Conservation (phyloP, 2,329 filamentous ascomycete species). For the Monosporascus sp. region DNA sequence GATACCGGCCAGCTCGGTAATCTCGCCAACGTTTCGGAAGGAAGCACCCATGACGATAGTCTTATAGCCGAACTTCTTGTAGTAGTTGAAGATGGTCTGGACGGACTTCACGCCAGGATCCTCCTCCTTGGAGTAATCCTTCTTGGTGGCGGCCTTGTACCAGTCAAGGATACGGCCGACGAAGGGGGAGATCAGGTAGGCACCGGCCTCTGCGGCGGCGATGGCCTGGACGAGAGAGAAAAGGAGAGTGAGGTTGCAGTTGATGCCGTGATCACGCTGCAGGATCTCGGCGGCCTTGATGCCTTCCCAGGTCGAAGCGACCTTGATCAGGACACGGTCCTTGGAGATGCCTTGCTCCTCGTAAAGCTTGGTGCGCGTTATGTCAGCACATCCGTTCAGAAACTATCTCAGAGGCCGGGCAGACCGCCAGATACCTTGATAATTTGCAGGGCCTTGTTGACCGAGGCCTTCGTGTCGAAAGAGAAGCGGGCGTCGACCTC, state of each 20-base stretch:
- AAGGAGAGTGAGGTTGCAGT: conserved; percentile 98
- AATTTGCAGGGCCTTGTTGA: conserved; percentile 94
- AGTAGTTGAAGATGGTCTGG: conserved; percentile 97
- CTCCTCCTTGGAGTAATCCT: conserved; percentile 82
- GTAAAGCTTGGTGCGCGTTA: conserved; percentile 64
- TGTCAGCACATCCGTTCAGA: conserved; percentile 4
- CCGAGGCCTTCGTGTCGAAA: conserved; percentile 86
- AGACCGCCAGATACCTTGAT: conserved; percentile 60
- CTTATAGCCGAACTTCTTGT: conserved; percentile 99
- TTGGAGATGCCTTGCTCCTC: conserved; percentile 85
- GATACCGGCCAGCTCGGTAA: conserved; percentile 95
- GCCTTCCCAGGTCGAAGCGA: conserved; percentile 98
- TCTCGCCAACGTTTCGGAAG: conserved; percentile 93
- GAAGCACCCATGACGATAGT: conserved; percentile 99
- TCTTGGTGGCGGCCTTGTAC: conserved; percentile 96
- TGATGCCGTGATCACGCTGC: conserved; percentile 91
- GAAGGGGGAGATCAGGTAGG: conserved; percentile 98
- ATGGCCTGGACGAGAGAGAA: conserved; percentile 95
- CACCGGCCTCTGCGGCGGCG: conserved; percentile 87
- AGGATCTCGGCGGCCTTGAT: conserved; percentile 98
- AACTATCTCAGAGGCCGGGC: no score
- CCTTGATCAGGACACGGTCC: conserved; percentile 96
- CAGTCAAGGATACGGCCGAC: conserved; percentile 99
- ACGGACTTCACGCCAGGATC: conserved; percentile 97
- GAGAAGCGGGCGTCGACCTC: conserved; percentile 96